Evolutionary conservation across 805 yeast genomes (phyloP).

Genomic region (Starmerella powellii): DNA sequence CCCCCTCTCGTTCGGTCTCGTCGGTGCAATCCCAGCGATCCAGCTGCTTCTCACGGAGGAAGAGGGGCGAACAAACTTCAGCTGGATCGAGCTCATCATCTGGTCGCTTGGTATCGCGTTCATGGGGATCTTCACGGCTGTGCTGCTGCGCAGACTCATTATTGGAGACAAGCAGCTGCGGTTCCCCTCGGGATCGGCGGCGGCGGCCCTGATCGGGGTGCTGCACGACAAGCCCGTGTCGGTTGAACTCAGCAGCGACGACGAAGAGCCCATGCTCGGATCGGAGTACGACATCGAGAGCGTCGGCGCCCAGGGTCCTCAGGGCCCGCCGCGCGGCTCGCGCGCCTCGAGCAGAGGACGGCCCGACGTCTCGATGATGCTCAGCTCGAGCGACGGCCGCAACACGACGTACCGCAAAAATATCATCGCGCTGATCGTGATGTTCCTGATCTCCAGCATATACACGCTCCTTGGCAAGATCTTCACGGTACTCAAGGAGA

Average conservation of each 20-base stretch:
- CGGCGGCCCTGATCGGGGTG: constrained; percentile 84
- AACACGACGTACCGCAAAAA: constrained; percentile 34
- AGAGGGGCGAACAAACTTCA: constrained; percentile 39
- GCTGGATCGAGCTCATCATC: constrained; percentile 44
- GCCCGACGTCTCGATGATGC: constrained; percentile 6
- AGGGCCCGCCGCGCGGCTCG: background rate
- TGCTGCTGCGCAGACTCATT: constrained; percentile 75
- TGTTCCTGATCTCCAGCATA: constrained; percentile 56
- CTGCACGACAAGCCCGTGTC: constrained; percentile 48
- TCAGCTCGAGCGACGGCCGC: constrained; percentile 8
- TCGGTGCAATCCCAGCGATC: constrained; percentile 91
- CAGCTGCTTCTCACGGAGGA: constrained; percentile 71
- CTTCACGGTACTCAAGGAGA: constrained; percentile 35
- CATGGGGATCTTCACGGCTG: constrained; percentile 92
- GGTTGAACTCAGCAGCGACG: constrained; percentile 14
- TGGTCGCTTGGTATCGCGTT: constrained; percentile 87
- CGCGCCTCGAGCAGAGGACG: background rate
- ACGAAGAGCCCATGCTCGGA: constrained; percentile 13
- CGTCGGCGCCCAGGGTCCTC: no score
- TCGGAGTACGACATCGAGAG: constrained; percentile 1
- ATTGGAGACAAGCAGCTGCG: constrained; percentile 77
- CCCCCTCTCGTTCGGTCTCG: constrained; percentile 87
- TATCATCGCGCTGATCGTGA: constrained; percentile 43
- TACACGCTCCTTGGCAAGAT: constrained; percentile 67
- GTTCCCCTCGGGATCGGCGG: constrained; percentile 92